Percentiles rank a stretch among this genome's conserved stretches.
Conservation (phyloP, 2,329 filamentous ascomycete species). For the Monascus ruber region DNA sequence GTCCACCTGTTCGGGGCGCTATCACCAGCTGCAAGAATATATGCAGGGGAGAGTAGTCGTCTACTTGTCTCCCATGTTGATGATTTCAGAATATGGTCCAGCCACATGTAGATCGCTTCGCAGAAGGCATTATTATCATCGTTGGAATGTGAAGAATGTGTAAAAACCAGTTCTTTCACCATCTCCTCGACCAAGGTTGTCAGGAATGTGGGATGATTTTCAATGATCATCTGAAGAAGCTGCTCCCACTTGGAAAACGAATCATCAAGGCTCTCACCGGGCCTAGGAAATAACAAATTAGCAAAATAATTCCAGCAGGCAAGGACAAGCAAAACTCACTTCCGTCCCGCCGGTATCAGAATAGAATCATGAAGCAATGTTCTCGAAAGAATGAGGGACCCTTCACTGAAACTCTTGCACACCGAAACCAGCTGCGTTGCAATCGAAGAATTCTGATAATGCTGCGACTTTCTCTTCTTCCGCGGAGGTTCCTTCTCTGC, state of each 20-base stretch:
- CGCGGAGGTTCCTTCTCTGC: conserved; percentile 8
- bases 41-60: conserved; percentile 17
- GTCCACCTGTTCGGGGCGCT: conserved; percentile 23
- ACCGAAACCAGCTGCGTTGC: conserved; percentile 16
- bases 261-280: conserved; percentile 17
- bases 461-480: conserved; percentile 20
- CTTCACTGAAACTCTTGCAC: conserved; percentile 13
- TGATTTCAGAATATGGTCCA: conserved; percentile 36
- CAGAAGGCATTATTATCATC: conserved; percentile 19
- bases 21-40: conserved; percentile 23
- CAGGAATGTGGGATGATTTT: conserved; percentile 23
- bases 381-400: conserved; percentile 10
- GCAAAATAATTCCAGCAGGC: neutral
- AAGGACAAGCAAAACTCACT: conserved; percentile 12
- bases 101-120: conserved; percentile 40
- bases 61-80: conserved; percentile 23
- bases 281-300: conserved; percentile 6
- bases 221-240: conserved; percentile 25
- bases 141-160: conserved; percentile 8
- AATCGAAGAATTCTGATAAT: conserved; percentile 8
- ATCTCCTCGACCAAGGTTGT: conserved; percentile 29
- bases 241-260: conserved; percentile 25
- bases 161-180: conserved; percentile 22
- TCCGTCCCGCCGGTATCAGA: conserved; percentile 15
- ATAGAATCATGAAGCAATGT: conserved; percentile 16